Evolutionary conservation across 2,329 filamentous ascomycete genomes (phyloP), one percentile per base, ranked within the genome.

Genomic region (Geosmithia flava): DNA sequence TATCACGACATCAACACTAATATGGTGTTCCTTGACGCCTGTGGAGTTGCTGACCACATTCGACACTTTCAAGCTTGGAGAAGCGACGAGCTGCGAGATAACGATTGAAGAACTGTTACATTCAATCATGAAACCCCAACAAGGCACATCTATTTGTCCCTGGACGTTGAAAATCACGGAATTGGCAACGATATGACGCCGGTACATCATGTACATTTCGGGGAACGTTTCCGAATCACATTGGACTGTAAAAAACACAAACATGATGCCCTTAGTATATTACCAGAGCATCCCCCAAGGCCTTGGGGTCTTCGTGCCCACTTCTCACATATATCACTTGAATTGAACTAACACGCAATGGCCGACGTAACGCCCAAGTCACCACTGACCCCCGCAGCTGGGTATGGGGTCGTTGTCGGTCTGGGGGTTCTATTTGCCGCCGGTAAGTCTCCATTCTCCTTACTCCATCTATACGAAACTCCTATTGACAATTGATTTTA

Each of bases 341-440:
- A n/a, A 37, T 37, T 7, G 6, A 13, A 13, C 33, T 37, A 37
- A 37, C 33, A 37, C 33, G 15, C 20, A 20, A 44, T 44, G 42
- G 42, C 42, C 27, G 42, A 44, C 7, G 42, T 44, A 5, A 13
- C 42, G 15, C 42, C 42, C 15, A 3, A 13, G 15, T 3, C 33
- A 37, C 42, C 42, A 3, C 20, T 44, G 7, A 15, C 42, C 20
- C 42, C 20, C 15, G 27, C 16, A 11, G 19, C 46, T 20, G 47
- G 47, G 10, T 48, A 48, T 41, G 47, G 42, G 20, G 40, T 48
- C 15, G 30, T 48, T 20, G 27, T 48, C n/a, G 47, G 42, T 11
- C 47, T 48, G 1, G 6, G 83, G 19, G 78, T 82, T 54, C 71
- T 75, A 27, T 87, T 87, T 64, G 81, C 83, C 20, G 67, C 86